Percentiles rank a stretch among this genome's conserved stretches.
Evolutionary conservation across 106 monocot genomes (phyloP).

Genomic region (Narthecium ossifragum): DNA sequence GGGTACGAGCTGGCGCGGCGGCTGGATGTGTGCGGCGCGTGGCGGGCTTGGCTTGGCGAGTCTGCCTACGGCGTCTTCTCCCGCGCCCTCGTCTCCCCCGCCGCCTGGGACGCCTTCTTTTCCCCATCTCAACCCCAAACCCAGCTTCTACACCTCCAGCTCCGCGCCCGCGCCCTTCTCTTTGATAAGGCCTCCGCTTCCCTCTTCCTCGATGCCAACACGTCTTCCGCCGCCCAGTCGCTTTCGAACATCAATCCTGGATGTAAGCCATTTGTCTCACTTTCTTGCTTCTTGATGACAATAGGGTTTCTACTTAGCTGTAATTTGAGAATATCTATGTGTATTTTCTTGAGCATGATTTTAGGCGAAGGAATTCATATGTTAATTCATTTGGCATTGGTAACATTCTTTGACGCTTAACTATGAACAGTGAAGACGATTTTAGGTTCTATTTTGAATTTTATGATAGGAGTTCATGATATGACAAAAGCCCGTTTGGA

Average conservation of each 20-base stretch:
- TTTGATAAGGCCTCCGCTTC: slow-evolving; percentile 79
- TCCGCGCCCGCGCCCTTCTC: slow-evolving; percentile 79
- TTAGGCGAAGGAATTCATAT: no score
- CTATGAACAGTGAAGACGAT: no score
- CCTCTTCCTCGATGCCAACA: slow-evolving; percentile 31
- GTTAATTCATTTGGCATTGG: no score
- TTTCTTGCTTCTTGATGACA: no score
- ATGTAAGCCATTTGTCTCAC: slow-evolving; percentile 36
- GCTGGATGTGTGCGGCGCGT: slow-evolving; percentile 71
- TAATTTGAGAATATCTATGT: no score
- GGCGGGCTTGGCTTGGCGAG: slow-evolving; percentile 89
- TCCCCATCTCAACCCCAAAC: slow-evolving; percentile 11
- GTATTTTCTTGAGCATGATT: no score
- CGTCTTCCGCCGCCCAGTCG: background rate
- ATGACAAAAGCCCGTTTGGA: no score
- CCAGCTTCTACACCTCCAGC: slow-evolving; percentile 55
- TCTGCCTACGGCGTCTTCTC: slow-evolving; percentile 54
- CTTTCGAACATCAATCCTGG: slow-evolving; percentile 41
- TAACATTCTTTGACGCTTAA: no score
- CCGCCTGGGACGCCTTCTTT: slow-evolving; percentile 89
- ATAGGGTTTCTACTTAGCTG: no score
- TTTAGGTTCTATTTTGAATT: no score
- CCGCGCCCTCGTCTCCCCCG: slow-evolving; percentile 51
- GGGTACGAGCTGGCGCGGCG: slow-evolving; percentile 81
- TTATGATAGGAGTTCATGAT: no score